Evolutionary conservation across 345 rosid species (phyloP), one percentile per base, ranked within the genome.

Genomic region (Bruguiera parviflora): DNA sequence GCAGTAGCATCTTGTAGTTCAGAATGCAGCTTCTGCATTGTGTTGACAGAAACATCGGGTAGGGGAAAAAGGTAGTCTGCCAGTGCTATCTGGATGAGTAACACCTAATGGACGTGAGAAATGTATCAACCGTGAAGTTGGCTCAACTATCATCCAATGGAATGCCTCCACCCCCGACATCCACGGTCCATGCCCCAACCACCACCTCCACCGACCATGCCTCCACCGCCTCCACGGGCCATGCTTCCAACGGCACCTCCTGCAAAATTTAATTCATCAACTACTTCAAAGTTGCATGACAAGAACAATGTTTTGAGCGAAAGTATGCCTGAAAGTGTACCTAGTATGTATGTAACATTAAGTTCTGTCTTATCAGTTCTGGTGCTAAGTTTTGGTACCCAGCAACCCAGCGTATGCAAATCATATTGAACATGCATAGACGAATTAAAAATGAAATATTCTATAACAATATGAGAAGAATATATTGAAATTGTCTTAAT

Each of bases 1-100:
- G 85, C 76, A 25, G 75, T 79, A 33, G 95, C 87, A 47, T 81
- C 79, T 2, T 77, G 80, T 64, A 89, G 82, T 64, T 92, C 88
- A 58, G 75, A 88, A 64, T 79, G 85, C 64, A 92, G 79, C 73
- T 82, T 86, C 96, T 88, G 77, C 79, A 80, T 21, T 62, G 67
- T 61, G 49, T 51, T 67, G 31, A 53, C 29, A 53, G 9, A 10
- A 58, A 15, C 33, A 5, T 13, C 28, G 15, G 59, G 28, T 13
- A 13, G 19, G 19, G 49, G 18, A 43, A 43, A 39, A 43, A 43
- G 5, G 49, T 15, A 13, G 49, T 43, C 49, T 13, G 18, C 1
- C 3, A 39, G 47, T 9, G 47, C 43, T 37, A 8, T 37, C 43
- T 37, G 43, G 43, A 8, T 8, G 11, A 2, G 43, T 8, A 37